phyloP scores from a whole-genome alignment of 2,329 filamentous ascomycete genomes.

The Taxawa tesnikishii region DNA sequence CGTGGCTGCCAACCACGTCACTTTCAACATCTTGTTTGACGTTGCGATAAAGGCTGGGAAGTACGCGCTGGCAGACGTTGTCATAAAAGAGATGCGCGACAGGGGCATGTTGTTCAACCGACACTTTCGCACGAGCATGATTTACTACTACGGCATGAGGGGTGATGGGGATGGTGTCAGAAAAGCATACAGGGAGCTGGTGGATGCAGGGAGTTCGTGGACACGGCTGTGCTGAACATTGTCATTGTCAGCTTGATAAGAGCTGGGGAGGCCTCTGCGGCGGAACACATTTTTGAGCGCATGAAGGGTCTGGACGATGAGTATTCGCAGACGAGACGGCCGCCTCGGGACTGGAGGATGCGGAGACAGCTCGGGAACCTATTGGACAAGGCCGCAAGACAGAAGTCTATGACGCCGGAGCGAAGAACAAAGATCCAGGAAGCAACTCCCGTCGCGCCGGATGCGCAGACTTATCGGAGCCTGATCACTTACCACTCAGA shows the following conservation, averaged over 20 bases:
- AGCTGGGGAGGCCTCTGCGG: conserved; percentile 62
- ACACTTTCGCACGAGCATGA: conserved; percentile 68
- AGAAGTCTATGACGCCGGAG: conserved; percentile 36
- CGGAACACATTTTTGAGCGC: conserved; percentile 66
- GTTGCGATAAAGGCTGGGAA: conserved; percentile 77
- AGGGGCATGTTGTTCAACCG: conserved; percentile 61
- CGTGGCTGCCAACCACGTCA: conserved; percentile 58
- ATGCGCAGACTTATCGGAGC: conserved; percentile 68
- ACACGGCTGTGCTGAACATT: conserved; percentile 76
- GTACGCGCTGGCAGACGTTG: conserved; percentile 69
- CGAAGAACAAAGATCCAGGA: conserved; percentile 45
- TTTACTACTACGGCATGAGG: conserved; percentile 71
- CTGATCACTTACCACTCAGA: conserved; percentile 64
- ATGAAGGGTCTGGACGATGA: conserved; percentile 58
- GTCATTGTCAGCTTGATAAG: conserved; percentile 69
- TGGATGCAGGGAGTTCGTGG: conserved; percentile 81
- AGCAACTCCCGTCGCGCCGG: conserved; percentile 54
- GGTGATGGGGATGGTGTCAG: conserved; percentile 63
- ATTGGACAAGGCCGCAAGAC: conserved; percentile 31
- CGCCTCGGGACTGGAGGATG: conserved; percentile 28
- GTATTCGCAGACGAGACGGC: conserved; percentile 14
- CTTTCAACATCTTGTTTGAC: conserved; percentile 89
- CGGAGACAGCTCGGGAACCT: conserved; percentile 31
- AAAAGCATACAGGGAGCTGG: conserved; percentile 67
- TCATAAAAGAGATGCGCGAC: conserved; percentile 66